Conservation (phyloP, 148 eudicot species). For the Salicornia ramosissima region DNA sequence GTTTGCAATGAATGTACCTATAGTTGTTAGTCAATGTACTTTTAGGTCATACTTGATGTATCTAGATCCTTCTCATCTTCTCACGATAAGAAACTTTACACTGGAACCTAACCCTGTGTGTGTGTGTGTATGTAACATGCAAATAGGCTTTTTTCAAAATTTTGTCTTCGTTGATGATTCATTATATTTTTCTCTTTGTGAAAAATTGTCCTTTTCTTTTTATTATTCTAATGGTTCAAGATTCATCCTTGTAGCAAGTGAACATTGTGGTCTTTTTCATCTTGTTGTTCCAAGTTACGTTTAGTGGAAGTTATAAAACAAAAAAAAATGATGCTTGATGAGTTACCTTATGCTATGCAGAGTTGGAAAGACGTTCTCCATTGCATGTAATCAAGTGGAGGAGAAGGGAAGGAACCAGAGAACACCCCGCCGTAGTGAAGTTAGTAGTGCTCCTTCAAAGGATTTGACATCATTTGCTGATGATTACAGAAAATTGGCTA, state of each 20-base stretch:
- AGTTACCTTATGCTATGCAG: constrained; percentile 32
- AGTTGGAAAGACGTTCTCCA: constrained; percentile 65
- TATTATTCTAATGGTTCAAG: neutral
- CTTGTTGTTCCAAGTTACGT: neutral
- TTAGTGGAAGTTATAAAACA: neutral
- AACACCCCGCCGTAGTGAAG: constrained; percentile 47
- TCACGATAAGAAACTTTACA: too few species aligned
- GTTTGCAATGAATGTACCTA: too few species aligned
- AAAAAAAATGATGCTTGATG: constrained; percentile 5
- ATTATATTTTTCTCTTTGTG: neutral
- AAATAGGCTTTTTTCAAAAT: too few species aligned
- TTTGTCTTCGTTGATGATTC: neutral
- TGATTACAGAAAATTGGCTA: constrained; percentile 86
- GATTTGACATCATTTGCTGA: constrained; percentile 84
- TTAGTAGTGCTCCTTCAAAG: constrained; percentile 47
- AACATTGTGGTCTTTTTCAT: neutral
- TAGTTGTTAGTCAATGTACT: too few species aligned
- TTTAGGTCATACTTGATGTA: too few species aligned
- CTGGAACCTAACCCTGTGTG: too few species aligned
- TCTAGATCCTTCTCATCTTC: too few species aligned
- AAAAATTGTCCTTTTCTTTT: neutral
- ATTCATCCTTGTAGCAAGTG: neutral
- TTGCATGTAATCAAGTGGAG: constrained; percentile 50
- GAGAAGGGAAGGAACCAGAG: constrained; percentile 40
- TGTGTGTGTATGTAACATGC: too few species aligned